A percentile compares a stretch with the other conserved stretches of the same genome.
Conservation (phyloP, 129 eudicot species). For the Tanacetum coccineum region DNA sequence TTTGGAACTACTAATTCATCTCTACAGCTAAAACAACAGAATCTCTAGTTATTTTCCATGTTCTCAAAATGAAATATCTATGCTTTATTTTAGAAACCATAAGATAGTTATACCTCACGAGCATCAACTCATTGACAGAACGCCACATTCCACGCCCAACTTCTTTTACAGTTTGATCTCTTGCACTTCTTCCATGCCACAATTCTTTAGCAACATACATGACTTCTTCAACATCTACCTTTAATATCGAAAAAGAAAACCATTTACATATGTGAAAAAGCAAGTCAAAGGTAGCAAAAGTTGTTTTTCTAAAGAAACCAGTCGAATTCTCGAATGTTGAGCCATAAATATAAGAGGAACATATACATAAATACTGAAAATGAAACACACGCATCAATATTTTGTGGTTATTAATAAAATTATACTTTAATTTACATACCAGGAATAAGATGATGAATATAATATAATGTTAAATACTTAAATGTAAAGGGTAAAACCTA, state of each 20-base stretch:
- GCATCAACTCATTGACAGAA: slow-evolving; percentile 85
- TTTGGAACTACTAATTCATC: neutral
- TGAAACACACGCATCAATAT: too few relatives aligned
- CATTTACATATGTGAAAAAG: too few relatives aligned
- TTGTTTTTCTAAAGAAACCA: neutral
- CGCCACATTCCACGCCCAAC: slow-evolving; percentile 99
- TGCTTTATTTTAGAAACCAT: neutral
- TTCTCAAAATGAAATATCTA: neutral
- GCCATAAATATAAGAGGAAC: slow-evolving; percentile 1
- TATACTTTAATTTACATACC: neutral
- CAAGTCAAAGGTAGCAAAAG: neutral
- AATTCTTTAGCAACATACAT: slow-evolving; percentile 86
- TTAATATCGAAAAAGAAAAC: too few relatives aligned
- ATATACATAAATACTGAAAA: neutral
- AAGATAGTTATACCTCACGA: slow-evolving; percentile 60
- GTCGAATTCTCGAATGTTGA: neutral
- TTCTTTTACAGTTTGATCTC: slow-evolving; percentile 68
- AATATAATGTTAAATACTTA: neutral
- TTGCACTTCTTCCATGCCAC: slow-evolving; percentile 98
- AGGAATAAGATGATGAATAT: slow-evolving; percentile 10
- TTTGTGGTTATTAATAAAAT: slow-evolving; percentile 3
- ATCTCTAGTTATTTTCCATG: slow-evolving; percentile 10
- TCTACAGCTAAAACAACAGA: slow-evolving; percentile 4
- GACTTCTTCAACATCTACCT: slow-evolving; percentile 67
- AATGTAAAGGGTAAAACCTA: slow-evolving; percentile 2